Evolutionary conservation across 768 basidiomycete genomes (phyloP).

Genomic region (Neoboletus magnificus): DNA sequence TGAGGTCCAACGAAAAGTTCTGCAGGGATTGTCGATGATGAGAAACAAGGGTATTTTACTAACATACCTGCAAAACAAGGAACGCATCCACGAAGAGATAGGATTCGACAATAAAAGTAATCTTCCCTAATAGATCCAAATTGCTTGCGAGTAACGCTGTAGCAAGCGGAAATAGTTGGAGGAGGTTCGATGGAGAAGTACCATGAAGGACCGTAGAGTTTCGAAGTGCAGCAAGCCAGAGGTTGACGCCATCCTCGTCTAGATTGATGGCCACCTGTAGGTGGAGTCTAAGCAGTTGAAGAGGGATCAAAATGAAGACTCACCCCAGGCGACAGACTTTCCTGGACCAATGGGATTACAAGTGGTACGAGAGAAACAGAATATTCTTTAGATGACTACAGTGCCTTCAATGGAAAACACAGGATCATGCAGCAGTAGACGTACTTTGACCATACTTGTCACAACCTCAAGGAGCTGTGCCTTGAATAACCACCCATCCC

Average conservation of each 20-base stretch:
- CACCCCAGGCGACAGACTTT: conserved; percentile 59
- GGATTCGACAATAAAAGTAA: conserved; percentile 66
- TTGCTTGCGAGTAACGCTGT: conserved; percentile 61
- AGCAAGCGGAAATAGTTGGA: conserved; percentile 63
- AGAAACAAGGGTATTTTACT: background rate
- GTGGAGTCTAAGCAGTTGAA: background rate
- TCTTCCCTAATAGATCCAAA: conserved; percentile 69
- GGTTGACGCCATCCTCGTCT: conserved; percentile 71
- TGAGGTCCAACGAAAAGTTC: conserved; percentile 55
- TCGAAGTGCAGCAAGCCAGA: conserved; percentile 72
- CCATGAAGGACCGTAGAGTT: conserved; percentile 56
- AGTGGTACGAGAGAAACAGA: conserved; percentile 53
- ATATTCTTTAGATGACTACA: conserved; percentile 62
- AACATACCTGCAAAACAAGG: conserved; percentile 58
- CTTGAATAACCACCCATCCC: conserved; percentile 71
- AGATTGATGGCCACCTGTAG: conserved; percentile 61
- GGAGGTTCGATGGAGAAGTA: conserved; percentile 48
- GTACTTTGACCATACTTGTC: conserved; percentile 65
- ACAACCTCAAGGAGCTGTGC: conserved; percentile 65
- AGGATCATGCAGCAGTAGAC: conserved; percentile 6
- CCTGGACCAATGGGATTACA: conserved; percentile 61
- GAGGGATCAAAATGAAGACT: conserved; percentile 13
- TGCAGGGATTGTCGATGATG: conserved; percentile 25
- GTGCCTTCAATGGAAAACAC: background rate
- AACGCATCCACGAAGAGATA: conserved; percentile 73